These are phyloP conservation scores for Aspergillus hiratsukae DNA, from an alignment of 2,329 filamentous ascomycete species.

Conservation along the genomic window DNA sequence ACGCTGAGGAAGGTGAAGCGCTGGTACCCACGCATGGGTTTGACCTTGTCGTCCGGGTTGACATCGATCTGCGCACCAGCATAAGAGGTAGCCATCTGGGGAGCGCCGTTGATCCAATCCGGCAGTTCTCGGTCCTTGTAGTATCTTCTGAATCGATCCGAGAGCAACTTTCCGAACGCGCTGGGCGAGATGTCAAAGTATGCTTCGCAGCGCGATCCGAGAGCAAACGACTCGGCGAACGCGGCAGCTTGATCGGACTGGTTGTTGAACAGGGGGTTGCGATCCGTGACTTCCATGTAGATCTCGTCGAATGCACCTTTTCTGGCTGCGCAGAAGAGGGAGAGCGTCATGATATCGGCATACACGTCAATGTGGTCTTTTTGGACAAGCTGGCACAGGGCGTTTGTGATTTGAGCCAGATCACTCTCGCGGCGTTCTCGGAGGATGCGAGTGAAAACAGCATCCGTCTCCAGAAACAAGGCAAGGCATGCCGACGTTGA, in stretches of 20 bases:
- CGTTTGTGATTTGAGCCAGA: conserved; percentile 36
- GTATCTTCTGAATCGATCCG: conserved; percentile 40
- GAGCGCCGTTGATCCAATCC: conserved; percentile 47
- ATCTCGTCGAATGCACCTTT: conserved; percentile 58
- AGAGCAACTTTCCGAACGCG: conserved; percentile 43
- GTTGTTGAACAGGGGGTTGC: conserved; percentile 57
- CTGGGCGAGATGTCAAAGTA: conserved; percentile 56
- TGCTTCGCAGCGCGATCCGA: conserved; percentile 59
- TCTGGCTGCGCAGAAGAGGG: conserved; percentile 55
- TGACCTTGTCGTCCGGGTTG: conserved; percentile 44
- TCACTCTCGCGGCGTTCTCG: conserved; percentile 26
- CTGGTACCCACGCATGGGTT: conserved; percentile 45
- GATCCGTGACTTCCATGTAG: conserved; percentile 59
- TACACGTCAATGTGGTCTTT: conserved; percentile 39
- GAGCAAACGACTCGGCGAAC: conserved; percentile 60
- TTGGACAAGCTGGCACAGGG: conserved; percentile 32
- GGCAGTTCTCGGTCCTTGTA: conserved; percentile 47
- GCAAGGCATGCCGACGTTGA: conserved; percentile 28
- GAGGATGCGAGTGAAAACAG: conserved; percentile 24
- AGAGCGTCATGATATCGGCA: conserved; percentile 53
- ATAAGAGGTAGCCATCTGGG: conserved; percentile 49
- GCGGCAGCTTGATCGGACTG: conserved; percentile 61
- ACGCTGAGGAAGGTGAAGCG: conserved; percentile 56
- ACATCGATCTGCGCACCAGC: conserved; percentile 51
- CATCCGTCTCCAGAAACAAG: conserved; percentile 38